Percentiles rank a stretch among this genome's conserved stretches.
Evolutionary conservation across 1,139 yeast genomes (phyloP).

Genomic region (Blastobotrys aristatus): DNA sequence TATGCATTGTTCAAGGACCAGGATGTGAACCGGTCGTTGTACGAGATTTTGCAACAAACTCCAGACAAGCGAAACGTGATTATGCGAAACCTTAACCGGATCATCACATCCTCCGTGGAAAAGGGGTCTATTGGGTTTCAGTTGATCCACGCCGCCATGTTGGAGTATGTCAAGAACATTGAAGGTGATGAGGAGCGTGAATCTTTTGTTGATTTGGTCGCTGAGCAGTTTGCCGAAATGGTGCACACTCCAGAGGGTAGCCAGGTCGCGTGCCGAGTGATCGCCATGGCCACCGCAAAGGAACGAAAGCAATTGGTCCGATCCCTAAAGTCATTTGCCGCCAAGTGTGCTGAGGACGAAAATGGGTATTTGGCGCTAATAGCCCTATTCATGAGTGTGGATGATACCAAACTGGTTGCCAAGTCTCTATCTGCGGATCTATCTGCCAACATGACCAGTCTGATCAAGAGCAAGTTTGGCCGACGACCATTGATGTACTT

Average conservation of each 20-base stretch:
- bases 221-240: constrained; percentile 88
- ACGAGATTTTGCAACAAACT: constrained; percentile 61
- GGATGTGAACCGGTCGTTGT: constrained; percentile 46
- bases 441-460: constrained; percentile 50
- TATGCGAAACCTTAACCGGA: constrained; percentile 70
- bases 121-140: constrained; percentile 97
- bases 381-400: constrained; percentile 78
- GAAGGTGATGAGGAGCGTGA: constrained; percentile 59
- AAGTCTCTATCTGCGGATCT: constrained; percentile 65
- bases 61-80: constrained; percentile 81
- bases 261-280: constrained; percentile 76
- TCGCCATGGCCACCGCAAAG: constrained; percentile 84
- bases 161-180: constrained; percentile 72
- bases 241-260: constrained; percentile 95
- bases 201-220: constrained; percentile 75
- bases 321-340: constrained; percentile 66
- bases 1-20: constrained; percentile 87
- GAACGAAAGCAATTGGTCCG: constrained; percentile 79
- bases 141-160: constrained; percentile 94
- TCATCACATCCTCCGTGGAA: constrained; percentile 85
- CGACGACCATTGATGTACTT: constrained; percentile 86
- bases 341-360: constrained; percentile 74
- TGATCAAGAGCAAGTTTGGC: constrained; percentile 68
- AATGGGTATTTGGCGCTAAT: constrained; percentile 79
- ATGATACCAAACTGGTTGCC: constrained; percentile 80